These are phyloP conservation scores for Coemansia sp. DNA, from an alignment of 192 early-diverging fungal genomes.

Conservation along the genomic window DNA sequence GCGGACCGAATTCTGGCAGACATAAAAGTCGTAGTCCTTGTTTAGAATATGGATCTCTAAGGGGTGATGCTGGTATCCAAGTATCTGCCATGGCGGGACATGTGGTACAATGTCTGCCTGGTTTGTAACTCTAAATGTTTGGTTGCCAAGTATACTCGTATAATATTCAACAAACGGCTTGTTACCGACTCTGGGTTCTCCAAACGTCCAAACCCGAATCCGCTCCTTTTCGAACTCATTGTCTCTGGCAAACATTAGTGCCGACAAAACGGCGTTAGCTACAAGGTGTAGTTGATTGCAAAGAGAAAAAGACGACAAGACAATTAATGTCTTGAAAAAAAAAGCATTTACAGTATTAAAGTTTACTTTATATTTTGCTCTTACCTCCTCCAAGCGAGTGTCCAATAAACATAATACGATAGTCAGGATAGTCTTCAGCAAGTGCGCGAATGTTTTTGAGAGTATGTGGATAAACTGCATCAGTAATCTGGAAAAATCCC, in stretches of 20 bases:
- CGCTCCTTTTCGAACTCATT: conserved; percentile 26
- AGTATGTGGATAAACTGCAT: conserved; percentile 35
- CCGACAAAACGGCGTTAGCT: conserved; percentile 48
- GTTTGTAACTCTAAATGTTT: conserved; percentile 47
- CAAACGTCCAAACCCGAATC: conserved; percentile 53
- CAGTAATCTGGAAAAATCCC: conserved; percentile 39
- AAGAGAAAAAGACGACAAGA: not conserved
- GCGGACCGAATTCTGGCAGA: conserved; percentile 47
- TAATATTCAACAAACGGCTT: conserved; percentile 45
- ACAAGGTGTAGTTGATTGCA: conserved; percentile 1
- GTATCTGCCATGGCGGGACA: conserved; percentile 51
- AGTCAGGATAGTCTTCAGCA: conserved; percentile 22
- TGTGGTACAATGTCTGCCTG: conserved; percentile 49
- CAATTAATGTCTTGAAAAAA: not conserved
- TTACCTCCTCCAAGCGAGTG: conserved; percentile 52
- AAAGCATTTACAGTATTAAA: not conserved
- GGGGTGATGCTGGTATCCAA: conserved; percentile 53
- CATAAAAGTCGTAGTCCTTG: conserved; percentile 43
- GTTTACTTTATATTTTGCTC: not conserved
- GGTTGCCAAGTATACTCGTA: conserved; percentile 39
- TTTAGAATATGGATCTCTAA: conserved; percentile 50
- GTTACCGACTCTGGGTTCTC: conserved; percentile 47
- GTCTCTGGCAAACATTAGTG: conserved; percentile 41
- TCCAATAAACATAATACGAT: conserved; percentile 43
- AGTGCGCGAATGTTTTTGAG: conserved; percentile 41